Evolutionary conservation across 106 monocot species (phyloP), one percentile per base, ranked within the genome.

Genomic region (Iris macrosiphon): DNA sequence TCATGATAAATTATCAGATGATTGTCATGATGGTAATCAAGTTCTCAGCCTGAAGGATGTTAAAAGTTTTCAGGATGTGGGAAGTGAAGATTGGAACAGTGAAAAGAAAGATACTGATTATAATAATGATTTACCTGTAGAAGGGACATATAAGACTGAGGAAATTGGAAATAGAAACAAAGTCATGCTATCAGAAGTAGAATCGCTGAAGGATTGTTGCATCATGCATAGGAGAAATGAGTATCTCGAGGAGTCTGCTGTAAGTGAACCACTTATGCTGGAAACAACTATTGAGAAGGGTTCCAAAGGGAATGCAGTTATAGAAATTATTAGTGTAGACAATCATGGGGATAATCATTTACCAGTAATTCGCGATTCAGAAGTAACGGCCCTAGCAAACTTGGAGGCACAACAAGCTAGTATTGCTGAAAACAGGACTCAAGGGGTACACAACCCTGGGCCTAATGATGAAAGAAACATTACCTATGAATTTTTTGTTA

Each of bases 401-500:
- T 37, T 40, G 21, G 61, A 27, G 16, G 49, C 40, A 39, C 50
- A 69, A 13, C 56, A 15, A 47, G 55, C 40, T 15, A 61, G 34
- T 59, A 70, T 19, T 41, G 19, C 31, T 59, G 60, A 70, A 60
- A 77, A 19, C 23, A 31, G 13, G 55, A 46, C 41, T 13, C 32
- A 67, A 40, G 18, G 34, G 12, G 10, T 52, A n/a, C 46, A 52
- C 14, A 69, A 73, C 9, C 45, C 34, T 20, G 47, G 33, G 51
- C 52, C 32, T 15, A 56, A 56, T 21, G 58, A 66, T 20, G 33
- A 56, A 9, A 51, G 40, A 33, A 38, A 20, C 58, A 21, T 56
- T 62, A 62, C 7, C 4, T 75, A 86, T 73, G 96, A 96, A 64
- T 96, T 86, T 77, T 72, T 96, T 6, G 74, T 96, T 38, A 96